Percentiles rank a stretch among this genome's conserved stretches.
Conservation (phyloP, 768 basidiomycete genomes). For the Trichaptum fuscoviolaceum region DNA sequence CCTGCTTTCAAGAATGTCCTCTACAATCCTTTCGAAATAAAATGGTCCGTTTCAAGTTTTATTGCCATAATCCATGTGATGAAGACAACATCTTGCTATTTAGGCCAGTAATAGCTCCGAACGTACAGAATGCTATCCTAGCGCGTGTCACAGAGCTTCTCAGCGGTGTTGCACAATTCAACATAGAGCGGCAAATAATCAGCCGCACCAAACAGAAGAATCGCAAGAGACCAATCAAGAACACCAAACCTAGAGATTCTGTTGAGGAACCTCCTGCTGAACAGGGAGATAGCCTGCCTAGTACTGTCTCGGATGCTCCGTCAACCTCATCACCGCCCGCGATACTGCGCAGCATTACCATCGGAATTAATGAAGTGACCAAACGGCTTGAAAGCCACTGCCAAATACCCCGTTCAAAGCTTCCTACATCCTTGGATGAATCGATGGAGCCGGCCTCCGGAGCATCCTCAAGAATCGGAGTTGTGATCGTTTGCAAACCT, state of each 20-base stretch:
- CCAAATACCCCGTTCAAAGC: conserved; percentile 20
- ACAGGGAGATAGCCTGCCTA: background rate
- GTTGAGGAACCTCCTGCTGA: background rate
- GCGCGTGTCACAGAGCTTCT: conserved; percentile 45
- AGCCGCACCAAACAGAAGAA: conserved; percentile 35
- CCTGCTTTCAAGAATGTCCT: conserved; percentile 64
- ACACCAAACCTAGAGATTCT: conserved; percentile 15
- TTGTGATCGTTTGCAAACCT: conserved; percentile 65
- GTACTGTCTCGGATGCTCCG: background rate
- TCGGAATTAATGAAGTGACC: conserved; percentile 82
- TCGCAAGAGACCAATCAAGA: conserved; percentile 12
- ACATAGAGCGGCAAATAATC: conserved; percentile 25
- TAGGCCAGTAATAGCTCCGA: conserved; percentile 61
- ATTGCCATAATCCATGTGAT: background rate
- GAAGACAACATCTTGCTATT: conserved; percentile 9
- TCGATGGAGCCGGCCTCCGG: conserved; percentile 7
- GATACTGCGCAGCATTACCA: conserved; percentile 42
- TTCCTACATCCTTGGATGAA: conserved; percentile 9
- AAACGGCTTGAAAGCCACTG: conserved; percentile 61
- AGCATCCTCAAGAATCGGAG: conserved; percentile 10
- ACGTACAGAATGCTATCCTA: conserved; percentile 57
- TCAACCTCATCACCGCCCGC: conserved; percentile 24
- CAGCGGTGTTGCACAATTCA: conserved; percentile 44
- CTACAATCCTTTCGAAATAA: conserved; percentile 64
- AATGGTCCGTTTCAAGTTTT: conserved; percentile 44